Conservation (phyloP, 805 yeast species). For the Nakazawaea populi region DNA sequence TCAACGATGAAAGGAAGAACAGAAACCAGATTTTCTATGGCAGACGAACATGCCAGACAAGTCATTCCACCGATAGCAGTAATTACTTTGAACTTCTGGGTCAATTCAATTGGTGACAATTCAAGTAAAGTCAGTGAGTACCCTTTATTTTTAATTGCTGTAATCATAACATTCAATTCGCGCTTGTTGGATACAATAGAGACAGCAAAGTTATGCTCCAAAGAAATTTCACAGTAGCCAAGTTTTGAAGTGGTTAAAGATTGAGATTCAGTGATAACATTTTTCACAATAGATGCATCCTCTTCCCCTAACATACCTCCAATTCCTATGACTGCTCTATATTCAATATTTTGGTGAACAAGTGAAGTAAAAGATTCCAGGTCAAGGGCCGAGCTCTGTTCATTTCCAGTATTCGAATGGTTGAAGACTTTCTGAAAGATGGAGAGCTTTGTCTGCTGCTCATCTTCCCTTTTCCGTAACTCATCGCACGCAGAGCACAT, state of each 20-base stretch:
- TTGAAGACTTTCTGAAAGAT: slow-evolving; percentile 9
- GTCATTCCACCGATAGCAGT: slow-evolving; percentile 72
- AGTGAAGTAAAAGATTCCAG: slow-evolving; percentile 20
- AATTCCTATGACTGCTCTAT: slow-evolving; percentile 48
- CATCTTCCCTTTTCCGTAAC: slow-evolving; percentile 9
- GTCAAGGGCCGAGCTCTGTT: slow-evolving; percentile 15
- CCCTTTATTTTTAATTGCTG: slow-evolving; percentile 38
- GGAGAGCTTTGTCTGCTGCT: slow-evolving; percentile 13
- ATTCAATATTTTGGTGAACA: slow-evolving; percentile 20
- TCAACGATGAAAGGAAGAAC: slow-evolving; percentile 48
- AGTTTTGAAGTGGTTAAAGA: not conserved
- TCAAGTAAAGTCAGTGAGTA: slow-evolving; percentile 49
- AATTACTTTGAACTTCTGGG: slow-evolving; percentile 41
- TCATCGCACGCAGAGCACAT: slow-evolving; percentile 37
- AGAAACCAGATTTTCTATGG: slow-evolving; percentile 42
- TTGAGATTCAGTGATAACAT: slow-evolving; percentile 24
- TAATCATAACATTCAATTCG: slow-evolving; percentile 41
- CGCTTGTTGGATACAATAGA: slow-evolving; percentile 49
- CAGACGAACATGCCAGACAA: slow-evolving; percentile 60
- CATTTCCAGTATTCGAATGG: slow-evolving; percentile 4
- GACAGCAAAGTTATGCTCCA: slow-evolving; percentile 49
- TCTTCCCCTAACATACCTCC: slow-evolving; percentile 69
- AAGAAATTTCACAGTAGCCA: slow-evolving; percentile 29
- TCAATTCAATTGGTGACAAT: slow-evolving; percentile 49
- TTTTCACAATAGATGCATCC: slow-evolving; percentile 45